These are phyloP conservation scores for Phytopythium vexans DNA, from an alignment of 352 stramenopile species.

Conservation along the genomic window DNA sequence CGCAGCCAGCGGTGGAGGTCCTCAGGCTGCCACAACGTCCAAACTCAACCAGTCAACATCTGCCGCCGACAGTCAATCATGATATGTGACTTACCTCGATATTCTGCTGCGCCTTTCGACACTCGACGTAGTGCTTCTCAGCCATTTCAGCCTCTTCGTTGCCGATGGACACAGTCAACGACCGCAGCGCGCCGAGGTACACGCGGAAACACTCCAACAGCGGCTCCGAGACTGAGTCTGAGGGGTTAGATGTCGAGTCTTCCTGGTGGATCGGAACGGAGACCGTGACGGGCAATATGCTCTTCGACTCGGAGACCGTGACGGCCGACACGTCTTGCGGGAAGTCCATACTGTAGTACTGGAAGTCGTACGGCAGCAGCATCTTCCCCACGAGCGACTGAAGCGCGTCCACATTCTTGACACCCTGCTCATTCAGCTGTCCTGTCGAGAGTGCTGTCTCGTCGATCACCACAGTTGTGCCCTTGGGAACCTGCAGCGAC, in stretches of 20 bases:
- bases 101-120: conserved; percentile 62
- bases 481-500: conserved; percentile 61
- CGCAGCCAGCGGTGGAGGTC: conserved; percentile 79
- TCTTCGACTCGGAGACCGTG: conserved; percentile 70
- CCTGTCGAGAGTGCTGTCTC: conserved; percentile 63
- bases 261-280: conserved; percentile 24
- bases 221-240: conserved; percentile 8
- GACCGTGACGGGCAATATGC: conserved; percentile 64
- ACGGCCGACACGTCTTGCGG: conserved; percentile 68
- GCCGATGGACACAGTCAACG: conserved; percentile 48
- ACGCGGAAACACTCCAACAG: conserved; percentile 66
- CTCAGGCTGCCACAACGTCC: conserved; percentile 38
- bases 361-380: conserved; percentile 80
- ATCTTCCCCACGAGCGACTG: conserved; percentile 74
- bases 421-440: conserved; percentile 63
- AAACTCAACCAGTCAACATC: conserved; percentile 6
- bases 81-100: conserved; percentile 45
- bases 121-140: conserved; percentile 77
- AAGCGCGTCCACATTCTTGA: conserved; percentile 70
- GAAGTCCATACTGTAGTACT: conserved; percentile 85
- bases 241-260: not conserved
- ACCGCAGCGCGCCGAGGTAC: conserved; percentile 57
- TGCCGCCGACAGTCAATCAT: not conserved
- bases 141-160: conserved; percentile 75
- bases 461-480: conserved; percentile 62